Evolutionary conservation across 768 basidiomycete genomes (phyloP), one percentile per base, ranked within the genome.

Genomic region (Leccinellum albellum): DNA sequence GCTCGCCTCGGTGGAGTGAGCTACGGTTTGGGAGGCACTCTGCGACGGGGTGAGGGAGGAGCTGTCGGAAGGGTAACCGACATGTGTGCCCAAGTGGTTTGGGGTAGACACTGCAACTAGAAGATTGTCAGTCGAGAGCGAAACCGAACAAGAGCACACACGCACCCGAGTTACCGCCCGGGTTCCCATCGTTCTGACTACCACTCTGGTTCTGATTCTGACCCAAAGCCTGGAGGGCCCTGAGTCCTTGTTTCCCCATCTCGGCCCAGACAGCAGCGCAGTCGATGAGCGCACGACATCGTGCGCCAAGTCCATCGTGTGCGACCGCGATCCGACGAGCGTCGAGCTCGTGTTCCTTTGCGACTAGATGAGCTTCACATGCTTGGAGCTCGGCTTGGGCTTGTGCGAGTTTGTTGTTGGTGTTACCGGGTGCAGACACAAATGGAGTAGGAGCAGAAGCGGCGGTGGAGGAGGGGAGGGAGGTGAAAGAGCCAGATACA

Each of bases 371-470:
- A 0, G 80, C 75, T 66, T 94, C 91, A 68, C 91, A 94, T 8
- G 88, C 91, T 63, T 91, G 89, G n/a, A 92, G 75, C 61, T 92
- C 87, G 0, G 85, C 75, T 61, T 92, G 90, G 0, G 90, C 89
- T 2, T 82, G 73, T 0, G 75, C 75, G 8, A 90, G 77, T 65
- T 89, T 91, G 17, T 72, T 51, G 51, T 60, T 71, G 24, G 66
- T 60, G 53, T 59, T 21, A 64, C 61, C 24, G 63, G 55, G 20
- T 59, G 15, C 33, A 7, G 15, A 3, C 8, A 17, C 8, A 17
- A 35, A 17, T 35, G 33, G 33, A 17, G 20, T 44, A n/a, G 42
- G 21, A 20, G 4, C 12, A n/a, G 42, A 44, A 13, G 42, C 12
- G 35, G 37, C 4, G 7, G 58, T 66, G 20, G 67, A 59, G 2